Conservation (phyloP, 73 alveolate species). For the Stentor coeruleus region DNA sequence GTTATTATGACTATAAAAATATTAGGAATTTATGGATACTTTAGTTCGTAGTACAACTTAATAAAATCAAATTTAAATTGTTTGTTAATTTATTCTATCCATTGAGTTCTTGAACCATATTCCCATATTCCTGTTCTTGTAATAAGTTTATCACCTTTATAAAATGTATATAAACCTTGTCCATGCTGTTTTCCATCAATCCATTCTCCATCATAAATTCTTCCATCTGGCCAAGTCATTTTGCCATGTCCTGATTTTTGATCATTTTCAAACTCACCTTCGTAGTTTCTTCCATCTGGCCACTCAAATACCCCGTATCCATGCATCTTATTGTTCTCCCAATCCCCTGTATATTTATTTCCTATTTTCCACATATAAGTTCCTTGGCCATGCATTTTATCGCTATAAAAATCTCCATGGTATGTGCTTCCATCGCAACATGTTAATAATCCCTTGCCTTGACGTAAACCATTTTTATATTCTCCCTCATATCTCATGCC, state of each 20-base stretch:
- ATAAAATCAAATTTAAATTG: no score
- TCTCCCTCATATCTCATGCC: constrained; percentile 61
- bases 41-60: no score
- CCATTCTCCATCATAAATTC: constrained; percentile 74
- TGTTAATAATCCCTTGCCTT: constrained; percentile 63
- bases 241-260: constrained; percentile 34
- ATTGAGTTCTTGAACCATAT: no score
- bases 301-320: constrained; percentile 30
- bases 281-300: constrained; percentile 41
- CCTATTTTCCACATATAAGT: background rate
- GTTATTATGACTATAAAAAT: no score
- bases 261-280: constrained; percentile 33
- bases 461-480: constrained; percentile 56
- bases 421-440: constrained; percentile 69
- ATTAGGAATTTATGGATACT: no score
- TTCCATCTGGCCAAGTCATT: constrained; percentile 42
- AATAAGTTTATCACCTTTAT: constrained; percentile 83
- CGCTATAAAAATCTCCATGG: constrained; percentile 20
- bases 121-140: constrained; percentile 95
- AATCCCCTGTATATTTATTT: background rate
- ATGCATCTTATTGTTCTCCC: constrained; percentile 15
- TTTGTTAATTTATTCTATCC: no score
- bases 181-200: constrained; percentile 77
- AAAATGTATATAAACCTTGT: constrained; percentile 62
- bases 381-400: constrained; percentile 22